These are phyloP conservation scores for Cyberlindnera meyerae DNA, from an alignment of 805 yeast genomes.

Conservation along the genomic window DNA sequence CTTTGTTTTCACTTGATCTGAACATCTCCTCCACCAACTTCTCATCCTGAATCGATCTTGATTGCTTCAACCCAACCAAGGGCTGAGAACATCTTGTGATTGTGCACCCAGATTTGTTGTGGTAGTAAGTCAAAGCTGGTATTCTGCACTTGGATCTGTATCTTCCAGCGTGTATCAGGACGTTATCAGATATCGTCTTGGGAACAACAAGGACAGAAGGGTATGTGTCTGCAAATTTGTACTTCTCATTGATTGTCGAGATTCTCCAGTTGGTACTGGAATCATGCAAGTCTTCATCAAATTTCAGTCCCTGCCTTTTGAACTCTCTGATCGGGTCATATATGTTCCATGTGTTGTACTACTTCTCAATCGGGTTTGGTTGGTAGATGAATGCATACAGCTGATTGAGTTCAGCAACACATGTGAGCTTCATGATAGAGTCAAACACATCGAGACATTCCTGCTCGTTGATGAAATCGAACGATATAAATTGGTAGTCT, in stretches of 20 bases:
- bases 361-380: slow-evolving; percentile 66
- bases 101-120: slow-evolving; percentile 63
- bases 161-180: slow-evolving; percentile 76
- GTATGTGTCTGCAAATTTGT: slow-evolving; percentile 68
- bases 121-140: slow-evolving; percentile 77
- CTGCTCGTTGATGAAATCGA: slow-evolving; percentile 59
- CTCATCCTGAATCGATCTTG: slow-evolving; percentile 89
- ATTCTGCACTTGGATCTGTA: slow-evolving; percentile 82
- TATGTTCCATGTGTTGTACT: slow-evolving; percentile 64
- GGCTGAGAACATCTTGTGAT: slow-evolving; percentile 93
- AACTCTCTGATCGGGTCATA: slow-evolving; percentile 64
- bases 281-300: slow-evolving; percentile 24
- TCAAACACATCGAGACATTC: slow-evolving; percentile 70
- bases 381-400: slow-evolving; percentile 80
- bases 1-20: slow-evolving; percentile 39
- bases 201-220: slow-evolving; percentile 72
- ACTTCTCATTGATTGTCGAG: slow-evolving; percentile 57
- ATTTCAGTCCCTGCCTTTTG: slow-evolving; percentile 58
- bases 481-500: slow-evolving; percentile 77
- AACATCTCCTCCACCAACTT: slow-evolving; percentile 71
- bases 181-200: slow-evolving; percentile 69
- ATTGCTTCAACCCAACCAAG: slow-evolving; percentile 81
- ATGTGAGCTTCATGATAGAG: slow-evolving; percentile 61
- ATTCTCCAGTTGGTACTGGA: slow-evolving; percentile 56
- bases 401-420: slow-evolving; percentile 45